Evolutionary conservation across 768 basidiomycete species (phyloP), one percentile per base, ranked within the genome.

Genomic region (Xerocomellus amylosporus): DNA sequence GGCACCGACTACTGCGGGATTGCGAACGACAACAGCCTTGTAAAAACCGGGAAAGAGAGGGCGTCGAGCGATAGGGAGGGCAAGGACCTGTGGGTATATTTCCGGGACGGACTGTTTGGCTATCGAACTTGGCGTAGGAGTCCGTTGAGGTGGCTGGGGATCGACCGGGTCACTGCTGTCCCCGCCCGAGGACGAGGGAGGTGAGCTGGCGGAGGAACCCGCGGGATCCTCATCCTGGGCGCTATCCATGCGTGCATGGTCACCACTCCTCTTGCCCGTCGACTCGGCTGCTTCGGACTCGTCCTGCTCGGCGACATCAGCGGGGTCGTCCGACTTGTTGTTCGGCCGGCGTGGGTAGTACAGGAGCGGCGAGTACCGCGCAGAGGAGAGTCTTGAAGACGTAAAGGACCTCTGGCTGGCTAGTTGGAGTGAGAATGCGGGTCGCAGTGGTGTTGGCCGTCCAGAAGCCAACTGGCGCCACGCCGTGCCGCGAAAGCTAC

Each of bases 11-110:
- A 99, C 96, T 0, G 84, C 80, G 0, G 93, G 92, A 60, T 98
- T 90, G 20, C 87, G 83, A 48, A 99, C 81, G 53, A 98, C 93
- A 46, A 98, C 95, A 3, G 95, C 96, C 70, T 98, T 97, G 80
- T 98, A 98, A 73, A 98, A 97, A 30, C 94, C 93, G 5, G 96
- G 96, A 75, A 98, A 98, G 43, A 98, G 85, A 1, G 96, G 96
- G 17, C 96, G 82, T 40, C 94, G 86, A 31, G 93, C 93, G 55
- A 98, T 98, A 4, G 96, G 96, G 0, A 98, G 82, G 2, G 95
- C 96, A 26, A 98, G 82, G 40, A 98, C 87, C 68, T 96, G 92
- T 1, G 96, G 95, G 71, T 98, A 98, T 54, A 83, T 66, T 70
- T 93, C 92, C 1, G 95, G 94, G 5, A 97, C 86, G 15, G 88